Evolutionary conservation across 2,329 filamentous ascomycete genomes (phyloP), one percentile per base, ranked within the genome.

Genomic region (Fusarium nodosum): DNA sequence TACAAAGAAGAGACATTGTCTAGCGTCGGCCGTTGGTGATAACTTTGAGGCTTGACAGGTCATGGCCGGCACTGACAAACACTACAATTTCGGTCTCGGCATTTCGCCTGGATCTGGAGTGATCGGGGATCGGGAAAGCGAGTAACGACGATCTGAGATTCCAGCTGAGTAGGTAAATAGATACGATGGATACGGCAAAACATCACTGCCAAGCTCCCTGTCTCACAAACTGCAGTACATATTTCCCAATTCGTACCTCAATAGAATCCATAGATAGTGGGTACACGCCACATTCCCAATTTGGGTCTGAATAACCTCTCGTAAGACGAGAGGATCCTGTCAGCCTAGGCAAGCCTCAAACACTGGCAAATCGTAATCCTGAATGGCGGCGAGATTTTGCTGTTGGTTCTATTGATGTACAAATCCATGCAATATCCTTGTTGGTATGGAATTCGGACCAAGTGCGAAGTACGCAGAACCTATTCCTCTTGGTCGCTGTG

Each of bases 281-380:
- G 5, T n/a, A 8, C 4, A 2, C 18, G 48, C 48, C 48, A 41
- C 34, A 4, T 13, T 13, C 24, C 22, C 16, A 3, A 30, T 41
- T 41, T 16, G 31, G 48, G 33, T 39, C 8, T 52, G 13, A 52
- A 52, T 52, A n/a, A n/a, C n/a, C n/a, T n/a, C n/a, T n/a, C n/a
- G n/a, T n/a, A n/a, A n/a, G n/a, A n/a, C n/a, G n/a, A n/a, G n/a
- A n/a, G n/a, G n/a, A n/a, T n/a, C n/a, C n/a, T n/a, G n/a, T n/a
- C n/a, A 41, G 22, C 22, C 22, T 22, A 4, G 22, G 22, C 22
- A 22, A 22, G 22, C 22, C 22, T 4, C 4, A 22, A 22, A 22
- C 7, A 15, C 3, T 46, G 28, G 5, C 12, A 8, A 30, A 20
- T 30, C 8, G 12, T 1, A 13, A 2, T 5, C 4, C 5, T 3